Conservation (phyloP, 306 rosid genomes). For the Acacia acuminata region DNA sequence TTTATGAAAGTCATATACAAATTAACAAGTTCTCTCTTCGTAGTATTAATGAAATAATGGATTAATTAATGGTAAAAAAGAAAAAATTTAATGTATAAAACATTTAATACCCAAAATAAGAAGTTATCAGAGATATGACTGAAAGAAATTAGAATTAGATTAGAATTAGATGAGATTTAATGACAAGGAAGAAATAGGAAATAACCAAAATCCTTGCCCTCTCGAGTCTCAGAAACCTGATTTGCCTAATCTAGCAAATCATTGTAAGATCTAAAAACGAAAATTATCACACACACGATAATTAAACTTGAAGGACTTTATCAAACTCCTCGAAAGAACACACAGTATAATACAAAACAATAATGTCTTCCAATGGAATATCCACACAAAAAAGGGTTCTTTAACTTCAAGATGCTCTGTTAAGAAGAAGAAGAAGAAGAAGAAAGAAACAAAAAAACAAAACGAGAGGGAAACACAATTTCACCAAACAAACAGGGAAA, state of each 20-base stretch:
- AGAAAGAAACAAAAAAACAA: neutral
- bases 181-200: neutral
- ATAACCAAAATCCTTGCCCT: neutral
- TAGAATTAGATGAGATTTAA: neutral
- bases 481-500: neutral
- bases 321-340: neutral
- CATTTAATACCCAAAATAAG: neutral
- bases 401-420: neutral
- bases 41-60: neutral
- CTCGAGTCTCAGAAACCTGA: neutral
- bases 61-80: neutral
- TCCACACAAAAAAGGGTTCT: neutral
- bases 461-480: neutral
- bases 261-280: neutral
- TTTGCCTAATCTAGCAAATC: neutral
- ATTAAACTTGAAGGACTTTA: neutral
- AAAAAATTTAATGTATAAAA: neutral
- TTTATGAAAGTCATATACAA: neutral
- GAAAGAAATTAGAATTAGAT: neutral
- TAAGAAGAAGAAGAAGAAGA: neutral
- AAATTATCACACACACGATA: neutral
- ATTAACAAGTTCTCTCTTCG: neutral
- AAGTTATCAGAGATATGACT: neutral
- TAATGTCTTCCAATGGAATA: neutral
- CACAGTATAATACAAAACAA: neutral